These are phyloP conservation scores for Russula sp. DNA, from an alignment of 768 basidiomycete species.

Conservation along the genomic window DNA sequence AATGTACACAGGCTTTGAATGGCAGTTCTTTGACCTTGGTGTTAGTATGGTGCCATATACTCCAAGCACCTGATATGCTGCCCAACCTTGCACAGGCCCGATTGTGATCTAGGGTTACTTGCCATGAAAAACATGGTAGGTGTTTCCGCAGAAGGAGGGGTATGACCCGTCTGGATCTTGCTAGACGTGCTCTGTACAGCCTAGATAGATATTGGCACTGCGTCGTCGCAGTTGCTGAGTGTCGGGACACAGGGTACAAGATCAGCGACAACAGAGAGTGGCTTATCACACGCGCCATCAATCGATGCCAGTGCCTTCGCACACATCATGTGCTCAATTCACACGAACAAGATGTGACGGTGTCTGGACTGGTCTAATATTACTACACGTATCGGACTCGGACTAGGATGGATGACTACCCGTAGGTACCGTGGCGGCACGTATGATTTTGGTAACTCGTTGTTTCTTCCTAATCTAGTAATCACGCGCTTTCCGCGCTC, in stretches of 20 bases:
- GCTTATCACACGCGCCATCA: background rate
- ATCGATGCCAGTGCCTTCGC: too few species aligned
- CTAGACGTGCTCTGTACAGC: constrained; percentile 20
- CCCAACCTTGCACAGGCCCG: constrained; percentile 21
- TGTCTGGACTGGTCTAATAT: too few species aligned
- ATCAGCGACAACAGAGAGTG: background rate
- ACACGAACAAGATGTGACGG: constrained; percentile 15
- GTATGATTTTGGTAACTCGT: too few species aligned
- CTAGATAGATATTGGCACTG: constrained; percentile 19
- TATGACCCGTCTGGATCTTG: constrained; percentile 24
- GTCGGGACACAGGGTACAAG: constrained; percentile 11
- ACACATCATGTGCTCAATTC: constrained; percentile 3
- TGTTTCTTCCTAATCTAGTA: too few species aligned
- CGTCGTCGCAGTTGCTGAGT: constrained; percentile 6
- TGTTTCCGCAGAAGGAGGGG: constrained; percentile 22
- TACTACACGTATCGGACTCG: too few species aligned
- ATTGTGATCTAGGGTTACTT: background rate
- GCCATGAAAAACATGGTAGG: constrained; percentile 6
- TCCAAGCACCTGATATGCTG: background rate
- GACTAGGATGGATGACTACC: too few species aligned
- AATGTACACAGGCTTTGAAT: constrained; percentile 19
- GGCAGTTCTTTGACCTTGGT: constrained; percentile 14
- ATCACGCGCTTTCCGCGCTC: too few species aligned
- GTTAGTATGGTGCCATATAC: background rate
- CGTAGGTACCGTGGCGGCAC: too few species aligned